phyloP scores from a whole-genome alignment of 129 eudicot species.

The Flaveria bidentis region DNA sequence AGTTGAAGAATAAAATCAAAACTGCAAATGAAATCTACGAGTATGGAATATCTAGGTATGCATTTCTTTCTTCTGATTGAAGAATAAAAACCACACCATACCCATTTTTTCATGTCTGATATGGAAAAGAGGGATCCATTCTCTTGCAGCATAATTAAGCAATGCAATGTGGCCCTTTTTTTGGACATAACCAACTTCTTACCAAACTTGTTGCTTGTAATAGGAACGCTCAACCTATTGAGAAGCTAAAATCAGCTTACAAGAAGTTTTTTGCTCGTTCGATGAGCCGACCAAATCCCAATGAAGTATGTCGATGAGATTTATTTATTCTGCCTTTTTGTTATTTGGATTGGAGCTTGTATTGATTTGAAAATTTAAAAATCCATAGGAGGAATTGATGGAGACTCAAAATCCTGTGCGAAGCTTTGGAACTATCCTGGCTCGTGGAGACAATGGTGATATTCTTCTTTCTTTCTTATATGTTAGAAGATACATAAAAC shows the following conservation, averaged over 20 bases:
- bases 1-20: slow-evolving; percentile 69
- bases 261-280: slow-evolving; percentile 72
- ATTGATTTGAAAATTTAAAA: background rate
- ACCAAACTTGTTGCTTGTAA: slow-evolving; percentile 17
- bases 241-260: slow-evolving; percentile 72
- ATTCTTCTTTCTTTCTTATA: slow-evolving; percentile 2
- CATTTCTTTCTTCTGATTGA: background rate
- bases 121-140: background rate
- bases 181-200: background rate
- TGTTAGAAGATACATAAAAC: background rate
- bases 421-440: slow-evolving; percentile 83
- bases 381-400: slow-evolving; percentile 55
- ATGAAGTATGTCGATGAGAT: slow-evolving; percentile 45
- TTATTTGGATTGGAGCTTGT: background rate
- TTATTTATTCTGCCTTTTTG: background rate
- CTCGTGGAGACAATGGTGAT: slow-evolving; percentile 58
- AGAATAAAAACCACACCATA: background rate
- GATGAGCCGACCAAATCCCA: slow-evolving; percentile 55
- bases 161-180: background rate
- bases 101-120: slow-evolving; percentile 6
- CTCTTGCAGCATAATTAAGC: slow-evolving; percentile 2
- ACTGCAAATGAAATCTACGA: slow-evolving; percentile 78
- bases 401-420: slow-evolving; percentile 56
- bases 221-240: slow-evolving; percentile 88
- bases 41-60: slow-evolving; percentile 72